Evolutionary conservation across 371 early-diverging fungal species (phyloP).

Genomic region (Amoeboaphelidium protococcarum): DNA sequence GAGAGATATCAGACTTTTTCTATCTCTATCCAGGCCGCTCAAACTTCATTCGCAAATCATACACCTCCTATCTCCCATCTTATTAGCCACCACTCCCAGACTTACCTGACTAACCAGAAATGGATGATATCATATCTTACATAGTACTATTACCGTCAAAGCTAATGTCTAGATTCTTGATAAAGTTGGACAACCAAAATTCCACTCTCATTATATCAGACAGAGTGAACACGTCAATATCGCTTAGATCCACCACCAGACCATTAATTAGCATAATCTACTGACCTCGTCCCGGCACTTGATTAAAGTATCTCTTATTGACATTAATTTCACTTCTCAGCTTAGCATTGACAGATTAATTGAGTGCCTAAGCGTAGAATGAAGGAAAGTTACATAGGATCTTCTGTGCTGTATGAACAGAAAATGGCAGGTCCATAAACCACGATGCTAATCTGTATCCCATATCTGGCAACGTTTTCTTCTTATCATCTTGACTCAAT

Average conservation of each 20-base stretch:
- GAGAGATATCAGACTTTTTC: slow-evolving; percentile 41
- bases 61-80: slow-evolving; percentile 6
- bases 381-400: slow-evolving; percentile 57
- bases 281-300: slow-evolving; percentile 1
- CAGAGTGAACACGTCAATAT: slow-evolving; percentile 37
- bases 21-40: slow-evolving; percentile 17
- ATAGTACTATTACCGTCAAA: slow-evolving; percentile 15
- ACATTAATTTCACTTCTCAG: slow-evolving; percentile 10
- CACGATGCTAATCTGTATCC: too few relatives aligned
- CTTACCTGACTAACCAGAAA: slow-evolving; percentile 28
- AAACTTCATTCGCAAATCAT: slow-evolving; percentile 6
- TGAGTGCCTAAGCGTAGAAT: slow-evolving; percentile 13
- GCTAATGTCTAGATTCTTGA: slow-evolving; percentile 16
- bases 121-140: slow-evolving; percentile 4
- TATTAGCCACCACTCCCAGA: slow-evolving; percentile 27
- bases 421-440: not conserved
- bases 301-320: slow-evolving; percentile 9
- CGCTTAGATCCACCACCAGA: slow-evolving; percentile 17
- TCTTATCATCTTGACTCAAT: too few relatives aligned
- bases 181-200: slow-evolving; percentile 13
- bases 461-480: too few relatives aligned
- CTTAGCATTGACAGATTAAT: slow-evolving; percentile 11
- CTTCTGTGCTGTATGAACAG: slow-evolving; percentile 31
- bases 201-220: slow-evolving; percentile 1
- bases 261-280: slow-evolving; percentile 41